Evolutionary conservation across 2,329 filamentous ascomycete species (phyloP), one percentile per base, ranked within the genome.

Genomic region (Paecilomyces sp.): DNA sequence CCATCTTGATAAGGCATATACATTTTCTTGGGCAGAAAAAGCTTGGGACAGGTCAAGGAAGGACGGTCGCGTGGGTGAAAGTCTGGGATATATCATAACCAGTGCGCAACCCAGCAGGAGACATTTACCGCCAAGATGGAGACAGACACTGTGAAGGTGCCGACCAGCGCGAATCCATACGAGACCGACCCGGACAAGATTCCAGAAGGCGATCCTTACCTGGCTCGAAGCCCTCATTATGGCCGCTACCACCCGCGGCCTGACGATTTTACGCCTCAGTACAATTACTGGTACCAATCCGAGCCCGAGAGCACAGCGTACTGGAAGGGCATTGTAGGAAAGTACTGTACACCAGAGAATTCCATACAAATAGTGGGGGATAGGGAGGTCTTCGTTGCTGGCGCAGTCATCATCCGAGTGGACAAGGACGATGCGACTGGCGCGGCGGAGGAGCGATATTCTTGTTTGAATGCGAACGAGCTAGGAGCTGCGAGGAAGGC

Each of bases 381-480:
- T 24, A 68, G 74, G 57, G 70, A 75, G 50, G 70, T 64, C 22
- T 76, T 72, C 53, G 72, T 71, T 59, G 64, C 67, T 36, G 75
- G 75, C 47, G 73, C 69, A 56, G 65, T 76, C 47, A 68, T 76
- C 28, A 70, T 77, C 57, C 66, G 72, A 60, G 68, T 76, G 24
- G 74, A 77, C 58, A 64, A 65, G 33, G 68, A 71, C 55, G 54
- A 62, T 28, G 64, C 64, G 8, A 62, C 67, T n/a, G 66, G 64
- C 18, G 60, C 65, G 31, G 64, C 66, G 6, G 65, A 69, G n/a
- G 71, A 74, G 50, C 65, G 61, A 61, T 74, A 68, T 60, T 69
- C 71, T 6, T 67, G 65, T 30, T 61, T 68, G 30, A 76, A 77
- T 65, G 70, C 67, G 41, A 77, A 77, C 61, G 75, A 76, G 59